phyloP scores from a whole-genome alignment of 768 basidiomycete genomes.

The Saitozyma podzolica region DNA sequence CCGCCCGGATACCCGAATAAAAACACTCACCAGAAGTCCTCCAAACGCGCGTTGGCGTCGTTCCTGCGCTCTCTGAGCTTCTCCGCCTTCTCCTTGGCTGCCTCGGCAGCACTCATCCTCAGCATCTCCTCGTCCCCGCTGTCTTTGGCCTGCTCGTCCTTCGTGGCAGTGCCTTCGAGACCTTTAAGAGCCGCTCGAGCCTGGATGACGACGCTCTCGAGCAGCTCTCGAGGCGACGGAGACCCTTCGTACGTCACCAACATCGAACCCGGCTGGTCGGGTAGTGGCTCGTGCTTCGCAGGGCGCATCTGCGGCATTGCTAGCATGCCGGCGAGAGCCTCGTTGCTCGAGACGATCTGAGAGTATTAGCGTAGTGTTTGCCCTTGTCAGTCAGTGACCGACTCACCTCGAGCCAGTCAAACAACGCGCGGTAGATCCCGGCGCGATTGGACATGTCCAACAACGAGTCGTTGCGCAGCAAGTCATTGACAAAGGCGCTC shows the following conservation, averaged over 20 bases:
- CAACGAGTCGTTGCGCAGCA: conserved; percentile 87
- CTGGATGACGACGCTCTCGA: conserved; percentile 89
- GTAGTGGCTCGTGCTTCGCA: conserved; percentile 1
- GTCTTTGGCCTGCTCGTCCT: conserved; percentile 59
- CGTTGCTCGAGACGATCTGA: conserved; percentile 88
- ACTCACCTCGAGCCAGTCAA: conserved; percentile 86
- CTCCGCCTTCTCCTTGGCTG: conserved; percentile 58
- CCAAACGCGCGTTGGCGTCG: conserved; percentile 76
- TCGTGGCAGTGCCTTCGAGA: conserved; percentile 56
- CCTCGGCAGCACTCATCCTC: conserved; percentile 61
- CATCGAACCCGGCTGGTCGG: conserved; percentile 5
- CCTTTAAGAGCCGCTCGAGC: conserved; percentile 89
- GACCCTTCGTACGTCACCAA: conserved; percentile 82
- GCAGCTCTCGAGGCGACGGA: conserved; percentile 81
- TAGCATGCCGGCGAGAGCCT: conserved; percentile 91
- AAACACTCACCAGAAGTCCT: conserved; percentile 65
- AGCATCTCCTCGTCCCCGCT: conserved; percentile 83
- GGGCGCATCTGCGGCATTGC: conserved; percentile 76
- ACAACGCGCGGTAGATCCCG: conserved; percentile 79
- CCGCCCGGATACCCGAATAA: background rate
- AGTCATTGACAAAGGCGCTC: conserved; percentile 82
- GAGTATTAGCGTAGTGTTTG: conserved; percentile 14
- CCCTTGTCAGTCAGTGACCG: background rate
- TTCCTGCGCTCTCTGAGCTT: conserved; percentile 64
- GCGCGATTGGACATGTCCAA: conserved; percentile 90